phyloP scores from a whole-genome alignment of 2,329 filamentous ascomycete genomes.

The Verticillium albo-atrum region DNA sequence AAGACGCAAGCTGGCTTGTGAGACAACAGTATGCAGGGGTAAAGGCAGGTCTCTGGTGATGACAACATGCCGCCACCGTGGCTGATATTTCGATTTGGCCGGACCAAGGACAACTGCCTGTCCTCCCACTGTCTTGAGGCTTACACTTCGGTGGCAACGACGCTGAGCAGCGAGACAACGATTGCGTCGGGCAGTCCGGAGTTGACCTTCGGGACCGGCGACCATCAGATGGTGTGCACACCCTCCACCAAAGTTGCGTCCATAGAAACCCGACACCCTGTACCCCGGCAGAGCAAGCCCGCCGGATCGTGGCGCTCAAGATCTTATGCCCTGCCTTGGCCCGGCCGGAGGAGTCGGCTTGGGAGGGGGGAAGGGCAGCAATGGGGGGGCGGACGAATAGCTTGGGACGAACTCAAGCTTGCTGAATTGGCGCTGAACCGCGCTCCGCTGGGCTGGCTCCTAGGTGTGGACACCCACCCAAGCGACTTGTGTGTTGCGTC shows the following conservation, averaged over 20 bases:
- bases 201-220: not conserved
- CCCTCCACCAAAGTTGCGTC: not conserved
- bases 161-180: not conserved
- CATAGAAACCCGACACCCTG: too few species aligned
- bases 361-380: not conserved
- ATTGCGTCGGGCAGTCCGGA: not conserved
- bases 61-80: not conserved
- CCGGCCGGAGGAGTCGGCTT: not conserved
- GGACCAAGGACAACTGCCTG: not conserved
- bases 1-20: not conserved
- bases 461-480: not conserved
- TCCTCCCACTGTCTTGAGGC: not conserved
- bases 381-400: not conserved
- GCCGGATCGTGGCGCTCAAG: slow-evolving; percentile 1
- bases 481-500: not conserved
- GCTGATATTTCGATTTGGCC: not conserved
- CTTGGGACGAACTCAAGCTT: not conserved
- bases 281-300: not conserved
- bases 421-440: not conserved
- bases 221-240: not conserved
- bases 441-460: not conserved
- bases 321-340: not conserved
- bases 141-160: not conserved
- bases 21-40: not conserved
- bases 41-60: not conserved